Conservation (phyloP, 805 yeast genomes). For the Spencermartinsiella europaea region DNA sequence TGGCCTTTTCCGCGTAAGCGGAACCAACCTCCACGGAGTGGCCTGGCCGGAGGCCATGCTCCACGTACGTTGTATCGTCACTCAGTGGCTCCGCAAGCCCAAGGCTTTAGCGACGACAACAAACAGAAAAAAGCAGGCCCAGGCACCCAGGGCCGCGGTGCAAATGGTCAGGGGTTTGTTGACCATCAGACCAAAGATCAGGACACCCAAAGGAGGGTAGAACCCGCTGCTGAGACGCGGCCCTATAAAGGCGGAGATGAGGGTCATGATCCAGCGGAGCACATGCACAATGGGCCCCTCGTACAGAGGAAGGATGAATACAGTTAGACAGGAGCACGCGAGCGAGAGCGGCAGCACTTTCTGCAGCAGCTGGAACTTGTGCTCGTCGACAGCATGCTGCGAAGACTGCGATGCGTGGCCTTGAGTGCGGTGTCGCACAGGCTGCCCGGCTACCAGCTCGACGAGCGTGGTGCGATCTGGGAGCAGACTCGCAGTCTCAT, state of each 20-base stretch:
- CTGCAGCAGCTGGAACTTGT: not conserved
- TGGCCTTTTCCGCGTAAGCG: not conserved
- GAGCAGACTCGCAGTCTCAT: conserved; percentile 5
- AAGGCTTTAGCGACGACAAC: conserved; percentile 19
- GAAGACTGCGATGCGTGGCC: not conserved
- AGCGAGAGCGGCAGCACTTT: conserved; percentile 11
- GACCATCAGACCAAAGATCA: conserved; percentile 22
- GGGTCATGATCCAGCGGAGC: conserved; percentile 22
- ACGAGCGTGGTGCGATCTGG: conserved; percentile 3
- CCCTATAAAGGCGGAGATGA: conserved; percentile 18
- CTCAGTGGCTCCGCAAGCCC: conserved; percentile 8
- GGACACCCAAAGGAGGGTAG: conserved; percentile 20
- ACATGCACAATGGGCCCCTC: conserved; percentile 16
- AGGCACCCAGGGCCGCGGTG: conserved; percentile 19
- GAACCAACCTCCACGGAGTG: not conserved
- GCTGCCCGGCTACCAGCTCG: conserved; percentile 3
- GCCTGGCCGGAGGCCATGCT: not conserved
- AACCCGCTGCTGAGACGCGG: conserved; percentile 18
- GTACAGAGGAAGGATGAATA: conserved; percentile 21
- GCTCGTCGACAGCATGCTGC: not conserved
- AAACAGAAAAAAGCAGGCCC: conserved; percentile 19
- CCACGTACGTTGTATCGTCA: too few species aligned
- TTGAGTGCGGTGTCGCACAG: not conserved
- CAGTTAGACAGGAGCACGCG: conserved; percentile 19
- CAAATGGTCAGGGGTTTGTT: conserved; percentile 21